phyloP scores from a whole-genome alignment of 768 basidiomycete species.

The Sutorius australiensis region DNA sequence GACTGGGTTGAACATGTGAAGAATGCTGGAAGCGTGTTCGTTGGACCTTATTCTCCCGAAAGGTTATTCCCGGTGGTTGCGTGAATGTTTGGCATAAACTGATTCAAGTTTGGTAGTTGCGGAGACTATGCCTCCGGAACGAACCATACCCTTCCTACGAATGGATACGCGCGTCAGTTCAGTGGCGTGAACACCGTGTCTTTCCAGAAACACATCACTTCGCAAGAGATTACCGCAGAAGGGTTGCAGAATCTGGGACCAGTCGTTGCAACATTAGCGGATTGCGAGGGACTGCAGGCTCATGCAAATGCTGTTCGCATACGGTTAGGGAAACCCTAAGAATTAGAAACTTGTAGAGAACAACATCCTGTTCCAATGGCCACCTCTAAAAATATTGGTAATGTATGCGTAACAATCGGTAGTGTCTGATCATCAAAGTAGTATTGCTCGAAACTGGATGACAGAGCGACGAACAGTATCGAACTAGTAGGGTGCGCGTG shows the following conservation, averaged over 20 bases:
- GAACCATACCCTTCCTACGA: slow-evolving; percentile 96
- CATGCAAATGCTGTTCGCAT: slow-evolving; percentile 96
- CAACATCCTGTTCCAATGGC: background rate
- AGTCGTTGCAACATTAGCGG: slow-evolving; percentile 82
- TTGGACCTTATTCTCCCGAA: slow-evolving; percentile 93
- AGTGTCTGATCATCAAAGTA: slow-evolving; percentile 18
- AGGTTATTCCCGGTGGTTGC: slow-evolving; percentile 51
- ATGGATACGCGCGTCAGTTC: slow-evolving; percentile 96
- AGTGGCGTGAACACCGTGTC: slow-evolving; percentile 96
- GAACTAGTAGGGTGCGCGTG: slow-evolving; percentile 8
- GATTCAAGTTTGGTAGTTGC: slow-evolving; percentile 51
- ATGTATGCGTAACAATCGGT: slow-evolving; percentile 5
- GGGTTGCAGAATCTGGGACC: slow-evolving; percentile 83
- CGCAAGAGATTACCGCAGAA: slow-evolving; percentile 80
- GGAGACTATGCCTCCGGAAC: slow-evolving; percentile 99
- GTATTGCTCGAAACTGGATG: slow-evolving; percentile 15
- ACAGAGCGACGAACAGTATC: slow-evolving; percentile 9
- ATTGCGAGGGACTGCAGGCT: slow-evolving; percentile 91
- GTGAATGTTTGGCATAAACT: slow-evolving; percentile 1
- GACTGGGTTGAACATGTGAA: slow-evolving; percentile 61
- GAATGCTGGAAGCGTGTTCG: slow-evolving; percentile 96
- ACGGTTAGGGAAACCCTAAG: slow-evolving; percentile 43
- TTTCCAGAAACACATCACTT: slow-evolving; percentile 99
- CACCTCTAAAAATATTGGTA: slow-evolving; percentile 14
- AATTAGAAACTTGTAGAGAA: background rate